A percentile compares a stretch with the other conserved stretches of the same genome.
Evolutionary conservation across 352 stramenopile genomes (phyloP).

Genomic region (Labyrinthula sp.): DNA sequence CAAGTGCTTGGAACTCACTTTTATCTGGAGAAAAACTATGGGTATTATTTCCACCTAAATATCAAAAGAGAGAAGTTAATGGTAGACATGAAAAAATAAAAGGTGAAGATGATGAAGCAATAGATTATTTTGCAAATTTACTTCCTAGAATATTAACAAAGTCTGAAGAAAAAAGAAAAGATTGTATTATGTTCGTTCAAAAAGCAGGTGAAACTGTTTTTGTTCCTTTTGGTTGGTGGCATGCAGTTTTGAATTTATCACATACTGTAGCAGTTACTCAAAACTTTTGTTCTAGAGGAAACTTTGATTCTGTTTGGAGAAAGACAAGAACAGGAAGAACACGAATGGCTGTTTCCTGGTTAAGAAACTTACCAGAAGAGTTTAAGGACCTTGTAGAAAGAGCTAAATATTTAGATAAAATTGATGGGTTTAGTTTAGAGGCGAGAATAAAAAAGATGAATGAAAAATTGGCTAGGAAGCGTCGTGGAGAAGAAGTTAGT

Average conservation of each 20-base stretch:
- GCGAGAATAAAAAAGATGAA: slow-evolving; percentile 6
- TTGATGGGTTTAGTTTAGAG: slow-evolving; percentile 61
- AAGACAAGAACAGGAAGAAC: slow-evolving; percentile 65
- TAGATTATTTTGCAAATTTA: slow-evolving; percentile 60
- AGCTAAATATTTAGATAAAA: slow-evolving; percentile 54
- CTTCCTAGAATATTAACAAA: slow-evolving; percentile 44
- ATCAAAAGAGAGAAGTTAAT: slow-evolving; percentile 32
- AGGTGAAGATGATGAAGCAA: slow-evolving; percentile 56
- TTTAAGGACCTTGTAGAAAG: slow-evolving; percentile 54
- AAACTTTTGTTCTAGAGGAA: slow-evolving; percentile 61
- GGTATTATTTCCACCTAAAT: slow-evolving; percentile 74
- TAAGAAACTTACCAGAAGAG: slow-evolving; percentile 49
- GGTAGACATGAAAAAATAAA: slow-evolving; percentile 31
- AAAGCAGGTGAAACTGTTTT: slow-evolving; percentile 81
- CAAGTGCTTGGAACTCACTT: slow-evolving; percentile 81
- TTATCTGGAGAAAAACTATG: slow-evolving; percentile 76
- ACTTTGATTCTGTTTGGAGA: slow-evolving; percentile 53
- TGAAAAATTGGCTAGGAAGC: too few relatives aligned
- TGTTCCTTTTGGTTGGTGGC: slow-evolving; percentile 88
- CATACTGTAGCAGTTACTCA: slow-evolving; percentile 77
- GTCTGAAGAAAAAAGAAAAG: slow-evolving; percentile 6
- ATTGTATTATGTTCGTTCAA: slow-evolving; percentile 52
- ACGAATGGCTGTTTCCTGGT: slow-evolving; percentile 79
- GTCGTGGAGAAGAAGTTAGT: slow-evolving; percentile 14
- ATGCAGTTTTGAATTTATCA: slow-evolving; percentile 81